phyloP scores from a whole-genome alignment of 1,284 basidiomycete species.

The Rhodotorula mucilaginosa region DNA sequence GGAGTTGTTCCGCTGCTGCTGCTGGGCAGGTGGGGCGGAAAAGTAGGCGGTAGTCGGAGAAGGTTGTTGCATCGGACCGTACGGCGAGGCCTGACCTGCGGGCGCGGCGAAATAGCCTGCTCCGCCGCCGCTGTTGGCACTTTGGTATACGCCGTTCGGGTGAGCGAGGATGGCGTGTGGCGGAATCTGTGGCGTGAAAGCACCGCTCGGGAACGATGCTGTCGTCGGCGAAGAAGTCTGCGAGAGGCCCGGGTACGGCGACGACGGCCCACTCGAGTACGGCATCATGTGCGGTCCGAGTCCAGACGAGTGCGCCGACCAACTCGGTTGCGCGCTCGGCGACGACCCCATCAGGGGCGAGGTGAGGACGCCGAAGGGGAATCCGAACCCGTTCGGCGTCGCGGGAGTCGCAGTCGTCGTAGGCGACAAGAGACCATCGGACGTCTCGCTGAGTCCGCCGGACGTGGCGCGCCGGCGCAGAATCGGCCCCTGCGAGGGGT shows the following conservation, averaged over 20 bases:
- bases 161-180: neutral
- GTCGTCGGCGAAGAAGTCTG: slow-evolving; percentile 23
- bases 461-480: neutral
- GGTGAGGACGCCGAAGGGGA: slow-evolving; percentile 2
- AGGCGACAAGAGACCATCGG: slow-evolving; percentile 6
- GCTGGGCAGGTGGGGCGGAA: neutral
- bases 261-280: neutral
- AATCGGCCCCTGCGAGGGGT: neutral
- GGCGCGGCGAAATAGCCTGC: neutral
- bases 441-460: neutral
- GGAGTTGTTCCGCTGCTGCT: neutral
- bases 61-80: neutral
- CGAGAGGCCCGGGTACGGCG: neutral
- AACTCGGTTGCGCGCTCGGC: neutral
- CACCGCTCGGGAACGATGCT: neutral
- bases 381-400: slow-evolving; percentile 20
- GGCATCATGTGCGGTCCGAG: neutral
- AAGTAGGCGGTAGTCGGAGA: slow-evolving; percentile 3
- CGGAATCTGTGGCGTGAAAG: neutral
- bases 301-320: neutral
- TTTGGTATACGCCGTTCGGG: neutral
- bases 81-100: neutral
- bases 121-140: no score
- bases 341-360: neutral
- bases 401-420: neutral